These are phyloP conservation scores for Ajuga reptans DNA, from an alignment of 305 asterid species.

Conservation along the genomic window DNA sequence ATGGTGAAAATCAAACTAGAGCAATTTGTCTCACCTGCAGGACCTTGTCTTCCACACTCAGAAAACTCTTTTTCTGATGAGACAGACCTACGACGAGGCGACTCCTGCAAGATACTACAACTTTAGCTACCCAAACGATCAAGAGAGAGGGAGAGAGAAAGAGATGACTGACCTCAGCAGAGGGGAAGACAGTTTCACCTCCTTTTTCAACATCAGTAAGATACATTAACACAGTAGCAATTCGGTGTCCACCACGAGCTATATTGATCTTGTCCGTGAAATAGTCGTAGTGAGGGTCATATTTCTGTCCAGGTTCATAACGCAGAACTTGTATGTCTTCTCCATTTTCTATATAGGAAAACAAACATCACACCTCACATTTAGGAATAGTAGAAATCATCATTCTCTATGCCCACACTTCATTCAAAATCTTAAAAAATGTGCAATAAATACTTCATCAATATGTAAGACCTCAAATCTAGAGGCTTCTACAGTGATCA, in stretches of 20 bases:
- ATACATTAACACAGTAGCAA: slow-evolving; percentile 90
- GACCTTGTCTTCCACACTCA: slow-evolving; percentile 81
- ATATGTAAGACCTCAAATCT: background rate
- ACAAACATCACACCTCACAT: slow-evolving; percentile 14
- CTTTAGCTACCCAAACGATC: background rate
- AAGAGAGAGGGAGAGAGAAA: background rate
- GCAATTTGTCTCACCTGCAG: slow-evolving; percentile 56
- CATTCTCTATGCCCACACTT: background rate
- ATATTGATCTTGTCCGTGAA: slow-evolving; percentile 71
- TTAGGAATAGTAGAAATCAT: slow-evolving; percentile 1
- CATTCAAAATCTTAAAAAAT: background rate
- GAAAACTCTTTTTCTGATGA: slow-evolving; percentile 51
- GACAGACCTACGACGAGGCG: slow-evolving; percentile 60
- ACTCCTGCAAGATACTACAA: slow-evolving; percentile 43
- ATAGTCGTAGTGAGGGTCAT: slow-evolving; percentile 85
- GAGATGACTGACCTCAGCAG: slow-evolving; percentile 68
- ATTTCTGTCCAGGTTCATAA: slow-evolving; percentile 89
- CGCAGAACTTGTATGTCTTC: slow-evolving; percentile 87
- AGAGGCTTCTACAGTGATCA: background rate
- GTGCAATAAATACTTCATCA: background rate
- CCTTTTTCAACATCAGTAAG: slow-evolving; percentile 85
- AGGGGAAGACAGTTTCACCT: slow-evolving; percentile 93
- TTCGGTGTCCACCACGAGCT: slow-evolving; percentile 88
- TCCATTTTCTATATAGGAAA: slow-evolving; percentile 59
- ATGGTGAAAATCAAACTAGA: background rate